Evolutionary conservation across 2,329 filamentous ascomycete species (phyloP).

Genomic region (Mariannaea elegans): DNA sequence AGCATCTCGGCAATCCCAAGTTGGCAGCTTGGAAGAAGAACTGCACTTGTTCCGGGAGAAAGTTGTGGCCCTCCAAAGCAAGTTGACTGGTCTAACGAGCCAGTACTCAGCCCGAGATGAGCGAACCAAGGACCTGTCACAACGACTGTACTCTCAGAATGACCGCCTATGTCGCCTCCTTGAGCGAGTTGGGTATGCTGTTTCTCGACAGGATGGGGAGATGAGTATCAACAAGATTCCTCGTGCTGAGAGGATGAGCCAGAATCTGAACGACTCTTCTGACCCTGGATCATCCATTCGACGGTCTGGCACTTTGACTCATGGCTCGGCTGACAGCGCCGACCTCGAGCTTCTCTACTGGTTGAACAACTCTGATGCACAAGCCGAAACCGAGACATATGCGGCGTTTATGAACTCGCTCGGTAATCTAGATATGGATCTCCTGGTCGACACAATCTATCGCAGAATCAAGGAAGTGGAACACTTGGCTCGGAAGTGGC

Average conservation of each 20-base stretch:
- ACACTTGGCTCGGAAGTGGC: constrained; percentile 90
- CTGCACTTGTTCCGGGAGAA: constrained; percentile 74
- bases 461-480: constrained; percentile 95
- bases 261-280: constrained; percentile 67
- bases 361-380: constrained; percentile 74
- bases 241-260: constrained; percentile 63
- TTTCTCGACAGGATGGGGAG: constrained; percentile 75
- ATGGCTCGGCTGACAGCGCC: constrained; percentile 65
- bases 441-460: constrained; percentile 84
- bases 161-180: constrained; percentile 84
- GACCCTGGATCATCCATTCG: constrained; percentile 63
- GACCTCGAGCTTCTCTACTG: constrained; percentile 83
- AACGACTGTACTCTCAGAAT: constrained; percentile 83
- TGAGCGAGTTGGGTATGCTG: constrained; percentile 85
- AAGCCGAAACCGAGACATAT: constrained; percentile 78
- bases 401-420: constrained; percentile 77
- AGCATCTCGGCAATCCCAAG: constrained; percentile 77
- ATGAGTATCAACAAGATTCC: constrained; percentile 80
- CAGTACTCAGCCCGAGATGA: constrained; percentile 75
- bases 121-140: constrained; percentile 84
- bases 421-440: constrained; percentile 82
- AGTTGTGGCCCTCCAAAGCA: constrained; percentile 62
- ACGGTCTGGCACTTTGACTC: constrained; percentile 63
- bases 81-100: constrained; percentile 58
- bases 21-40: constrained; percentile 80